Evolutionary conservation across 139 green algal species (phyloP).

Genomic region (Chlorella vulgaris): DNA sequence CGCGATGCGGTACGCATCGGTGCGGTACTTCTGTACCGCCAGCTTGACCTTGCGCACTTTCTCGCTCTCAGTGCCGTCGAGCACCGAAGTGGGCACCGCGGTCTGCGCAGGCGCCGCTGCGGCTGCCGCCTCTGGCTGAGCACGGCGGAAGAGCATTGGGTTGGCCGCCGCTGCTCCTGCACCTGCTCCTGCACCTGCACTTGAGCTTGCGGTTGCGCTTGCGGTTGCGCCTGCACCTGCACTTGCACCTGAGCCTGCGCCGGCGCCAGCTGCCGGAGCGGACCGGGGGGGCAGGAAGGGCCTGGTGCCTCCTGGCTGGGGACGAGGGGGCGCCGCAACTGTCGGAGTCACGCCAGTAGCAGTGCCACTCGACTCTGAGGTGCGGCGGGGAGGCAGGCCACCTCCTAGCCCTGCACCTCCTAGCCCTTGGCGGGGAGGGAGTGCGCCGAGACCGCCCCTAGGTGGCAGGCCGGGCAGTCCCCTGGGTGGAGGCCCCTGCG

Average conservation of each 20-base stretch:
- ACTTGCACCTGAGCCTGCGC: neutral
- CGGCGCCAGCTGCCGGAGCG: too few relatives aligned
- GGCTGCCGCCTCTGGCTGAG: neutral
- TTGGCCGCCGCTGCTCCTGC: neutral
- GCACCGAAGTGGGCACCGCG: neutral
- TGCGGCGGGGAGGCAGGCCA: conserved; percentile 5
- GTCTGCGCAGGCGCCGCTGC: neutral
- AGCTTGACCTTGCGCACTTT: conserved; percentile 33
- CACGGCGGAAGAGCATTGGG: conserved; percentile 19
- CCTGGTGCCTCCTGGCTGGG: too few relatives aligned
- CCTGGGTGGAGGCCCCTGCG: neutral
- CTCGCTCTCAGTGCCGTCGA: neutral
- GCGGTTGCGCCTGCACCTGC: neutral
- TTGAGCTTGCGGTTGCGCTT: too few relatives aligned
- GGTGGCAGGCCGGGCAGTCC: conserved; percentile 33
- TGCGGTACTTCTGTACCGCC: conserved; percentile 43
- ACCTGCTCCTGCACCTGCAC: neutral
- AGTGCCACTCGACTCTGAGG: neutral
- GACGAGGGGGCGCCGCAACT: too few relatives aligned
- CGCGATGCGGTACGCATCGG: conserved; percentile 38
- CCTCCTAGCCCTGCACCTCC: neutral
- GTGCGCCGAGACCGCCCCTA: conserved; percentile 8
- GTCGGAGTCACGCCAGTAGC: too few relatives aligned
- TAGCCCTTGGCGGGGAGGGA: conserved; percentile 19
- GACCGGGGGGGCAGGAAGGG: too few relatives aligned